Evolutionary conservation across 805 yeast species (phyloP), one percentile per base, ranked within the genome.

Genomic region (Wickerhamomyces subpelliculosus): DNA sequence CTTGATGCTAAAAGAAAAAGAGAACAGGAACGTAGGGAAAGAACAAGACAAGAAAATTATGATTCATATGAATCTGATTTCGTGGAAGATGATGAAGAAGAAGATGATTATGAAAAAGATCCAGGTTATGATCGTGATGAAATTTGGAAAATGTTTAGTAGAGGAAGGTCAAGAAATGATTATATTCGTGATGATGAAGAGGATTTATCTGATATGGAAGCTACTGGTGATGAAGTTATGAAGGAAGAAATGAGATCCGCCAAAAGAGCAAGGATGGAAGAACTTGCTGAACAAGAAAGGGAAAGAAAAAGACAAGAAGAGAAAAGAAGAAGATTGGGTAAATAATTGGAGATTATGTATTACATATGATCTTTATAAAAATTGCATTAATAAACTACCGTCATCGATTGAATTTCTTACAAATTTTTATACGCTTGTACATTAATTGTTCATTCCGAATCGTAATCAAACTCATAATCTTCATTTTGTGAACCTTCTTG

Each of bases 151-250:
- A 72, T 90, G 60, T 84, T 89, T 58, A 80, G 78, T 52, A 69
- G 74, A 41, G 86, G 88, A 4, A 70, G 69, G 41, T 67, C 70
- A 38, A 65, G 86, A 32, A 49, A 64, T 1, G 60, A 67, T 31
- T 70, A 66, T 43, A 55, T 64, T n/a, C n/a, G n/a, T 21, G 60
- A 61, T 27, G 64, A 68, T 36, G 68, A 70, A 37, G 77, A 73
- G 39, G 73, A 69, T 38, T 70, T 73, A 8, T 67, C 67, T 19
- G 72, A 85, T 51, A 90, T 93, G 97, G 97, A 90, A 55, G 96
- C 96, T 3, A 82, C 93, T 1, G 97, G 96, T 21, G 80, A 80
- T 21, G 97, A 90, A 45, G 77, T 93, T 19, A 63, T 87, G 30
- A 84, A 76, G 40, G 98, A 90, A 52, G 98, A 90, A 60, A 73